Percentiles rank a stretch among this genome's conserved stretches.
phyloP scores from a whole-genome alignment of 768 basidiomycete species.

The Suillus weaverae region DNA sequence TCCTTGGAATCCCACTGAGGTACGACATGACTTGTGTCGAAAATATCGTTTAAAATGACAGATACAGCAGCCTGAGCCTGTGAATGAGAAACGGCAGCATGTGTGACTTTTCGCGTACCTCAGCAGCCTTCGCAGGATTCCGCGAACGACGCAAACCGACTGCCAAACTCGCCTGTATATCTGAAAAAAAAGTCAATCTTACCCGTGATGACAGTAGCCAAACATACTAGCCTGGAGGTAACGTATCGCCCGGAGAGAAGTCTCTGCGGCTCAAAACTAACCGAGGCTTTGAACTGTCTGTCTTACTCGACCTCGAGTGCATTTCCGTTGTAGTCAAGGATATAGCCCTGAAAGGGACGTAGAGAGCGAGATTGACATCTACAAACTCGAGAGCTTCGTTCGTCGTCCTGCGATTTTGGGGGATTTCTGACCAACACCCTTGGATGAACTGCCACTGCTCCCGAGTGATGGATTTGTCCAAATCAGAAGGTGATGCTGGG shows the following conservation, averaged over 20 bases:
- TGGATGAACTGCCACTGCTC: constrained; percentile 8
- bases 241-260: background rate
- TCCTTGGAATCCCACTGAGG: constrained; percentile 7
- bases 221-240: background rate
- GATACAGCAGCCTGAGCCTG: constrained; percentile 1
- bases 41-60: constrained; percentile 5
- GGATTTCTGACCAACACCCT: constrained; percentile 16
- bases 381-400: constrained; percentile 3
- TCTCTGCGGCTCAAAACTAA: background rate
- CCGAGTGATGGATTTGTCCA: background rate
- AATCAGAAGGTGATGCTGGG: background rate
- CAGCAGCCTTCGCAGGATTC: background rate
- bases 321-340: background rate
- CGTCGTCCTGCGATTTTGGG: background rate
- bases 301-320: constrained; percentile 3
- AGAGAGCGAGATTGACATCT: constrained; percentile 4
- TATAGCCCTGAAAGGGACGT: background rate
- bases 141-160: constrained; percentile 2
- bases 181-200: background rate
- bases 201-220: no score
- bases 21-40: background rate
- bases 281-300: background rate
- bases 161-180: constrained; percentile 2
- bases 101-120: background rate
- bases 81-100: background rate